phyloP scores from a whole-genome alignment of 441 rosid genomes.

The Gossypium davidsonii region DNA sequence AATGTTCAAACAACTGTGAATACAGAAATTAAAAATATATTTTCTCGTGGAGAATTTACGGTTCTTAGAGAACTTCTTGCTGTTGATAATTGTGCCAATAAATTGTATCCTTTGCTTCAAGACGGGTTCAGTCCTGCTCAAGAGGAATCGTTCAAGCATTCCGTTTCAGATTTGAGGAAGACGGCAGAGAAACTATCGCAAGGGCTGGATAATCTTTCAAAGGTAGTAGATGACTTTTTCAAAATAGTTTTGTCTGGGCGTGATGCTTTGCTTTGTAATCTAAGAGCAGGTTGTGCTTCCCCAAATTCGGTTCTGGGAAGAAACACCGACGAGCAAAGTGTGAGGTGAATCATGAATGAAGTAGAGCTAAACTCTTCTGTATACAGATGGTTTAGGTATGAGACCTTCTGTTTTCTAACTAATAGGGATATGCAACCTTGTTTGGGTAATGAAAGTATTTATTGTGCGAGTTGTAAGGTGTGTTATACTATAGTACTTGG shows the following conservation, averaged over 20 bases:
- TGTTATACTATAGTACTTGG: background rate
- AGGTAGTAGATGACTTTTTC: slow-evolving; percentile 75
- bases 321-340: slow-evolving; percentile 26
- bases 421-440: slow-evolving; percentile 11
- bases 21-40: slow-evolving; percentile 31
- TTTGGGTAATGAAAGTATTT: slow-evolving; percentile 8
- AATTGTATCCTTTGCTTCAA: slow-evolving; percentile 46
- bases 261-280: slow-evolving; percentile 71
- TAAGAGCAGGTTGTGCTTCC: slow-evolving; percentile 38
- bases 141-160: slow-evolving; percentile 33
- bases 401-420: slow-evolving; percentile 13
- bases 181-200: slow-evolving; percentile 39
- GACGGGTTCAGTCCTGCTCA: slow-evolving; percentile 30
- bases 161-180: slow-evolving; percentile 32
- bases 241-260: slow-evolving; percentile 71
- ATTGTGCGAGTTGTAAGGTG: slow-evolving; percentile 17
- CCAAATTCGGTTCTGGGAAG: slow-evolving; percentile 30
- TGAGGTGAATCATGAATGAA: slow-evolving; percentile 23
- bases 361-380: slow-evolving; percentile 12
- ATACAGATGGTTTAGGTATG: slow-evolving; percentile 28
- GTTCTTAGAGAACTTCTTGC: slow-evolving; percentile 60
- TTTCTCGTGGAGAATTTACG: slow-evolving; percentile 31
- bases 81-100: slow-evolving; percentile 43
- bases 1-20: slow-evolving; percentile 50
- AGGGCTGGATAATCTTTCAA: slow-evolving; percentile 60